A percentile compares a stretch with the other conserved stretches of the same genome.
These are phyloP conservation scores for Arthroderma uncinatum DNA, from an alignment of 2,329 filamentous ascomycete genomes.

Conservation along the genomic window DNA sequence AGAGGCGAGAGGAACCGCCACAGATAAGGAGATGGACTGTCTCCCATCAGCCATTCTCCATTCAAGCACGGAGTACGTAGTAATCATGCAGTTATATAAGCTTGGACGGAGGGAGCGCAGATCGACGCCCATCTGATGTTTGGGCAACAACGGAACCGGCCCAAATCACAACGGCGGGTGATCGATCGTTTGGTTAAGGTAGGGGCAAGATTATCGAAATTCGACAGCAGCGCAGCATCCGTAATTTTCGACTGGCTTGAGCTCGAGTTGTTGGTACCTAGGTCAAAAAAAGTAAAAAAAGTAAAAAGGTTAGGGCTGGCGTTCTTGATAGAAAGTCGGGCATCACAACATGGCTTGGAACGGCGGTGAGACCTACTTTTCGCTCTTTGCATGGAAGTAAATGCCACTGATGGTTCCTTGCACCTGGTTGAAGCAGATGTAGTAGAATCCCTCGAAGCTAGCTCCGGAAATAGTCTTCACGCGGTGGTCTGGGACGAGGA, in stretches of 20 bases:
- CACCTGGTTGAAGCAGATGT: slow-evolving; percentile 95
- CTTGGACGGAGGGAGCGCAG: background rate
- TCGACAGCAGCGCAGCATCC: slow-evolving; percentile 81
- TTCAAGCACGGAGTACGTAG: background rate
- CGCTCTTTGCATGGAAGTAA: slow-evolving; percentile 96
- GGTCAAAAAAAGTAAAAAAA: background rate
- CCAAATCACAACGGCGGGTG: background rate
- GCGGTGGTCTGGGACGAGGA: slow-evolving; percentile 87
- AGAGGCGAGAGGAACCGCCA: background rate
- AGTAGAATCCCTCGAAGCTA: slow-evolving; percentile 97
- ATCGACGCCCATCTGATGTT: background rate
- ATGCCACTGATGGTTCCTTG: slow-evolving; percentile 80
- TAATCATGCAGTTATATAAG: background rate
- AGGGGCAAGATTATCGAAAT: slow-evolving; percentile 51
- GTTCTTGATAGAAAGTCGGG: background rate
- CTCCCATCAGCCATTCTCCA: background rate
- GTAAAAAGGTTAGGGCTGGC: slow-evolving; percentile 2
- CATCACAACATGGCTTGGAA: background rate
- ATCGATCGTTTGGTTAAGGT: background rate
- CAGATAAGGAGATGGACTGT: background rate
- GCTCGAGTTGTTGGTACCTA: slow-evolving; percentile 84
- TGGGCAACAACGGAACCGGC: background rate
- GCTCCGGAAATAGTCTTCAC: slow-evolving; percentile 85
- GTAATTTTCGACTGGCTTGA: slow-evolving; percentile 74
- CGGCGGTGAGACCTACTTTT: slow-evolving; percentile 57